phyloP scores from a whole-genome alignment of 345 rosid species.

The Boechera divaricarpa region DNA sequence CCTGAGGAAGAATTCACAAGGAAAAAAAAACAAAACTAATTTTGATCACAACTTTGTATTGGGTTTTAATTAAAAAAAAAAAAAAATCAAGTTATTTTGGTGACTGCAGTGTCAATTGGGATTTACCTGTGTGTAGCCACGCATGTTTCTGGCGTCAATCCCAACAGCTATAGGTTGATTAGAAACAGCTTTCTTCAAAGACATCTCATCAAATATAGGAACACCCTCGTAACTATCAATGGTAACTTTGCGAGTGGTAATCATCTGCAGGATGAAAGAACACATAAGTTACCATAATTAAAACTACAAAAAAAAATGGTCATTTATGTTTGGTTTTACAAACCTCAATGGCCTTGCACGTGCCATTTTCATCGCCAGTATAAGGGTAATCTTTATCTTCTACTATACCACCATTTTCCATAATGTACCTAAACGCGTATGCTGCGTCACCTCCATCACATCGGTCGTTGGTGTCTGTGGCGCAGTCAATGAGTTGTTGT shows the following conservation, averaged over 20 bases:
- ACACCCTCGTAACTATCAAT: slow-evolving; percentile 70
- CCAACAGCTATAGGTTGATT: slow-evolving; percentile 68
- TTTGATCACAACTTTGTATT: background rate
- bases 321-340: slow-evolving; percentile 5
- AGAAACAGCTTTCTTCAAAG: slow-evolving; percentile 66
- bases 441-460: slow-evolving; percentile 67
- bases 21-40: background rate
- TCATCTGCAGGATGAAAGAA: slow-evolving; percentile 46
- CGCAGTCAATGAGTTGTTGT: slow-evolving; percentile 77
- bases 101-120: background rate
- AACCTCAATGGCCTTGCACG: slow-evolving; percentile 61
- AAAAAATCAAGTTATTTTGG: background rate
- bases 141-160: background rate
- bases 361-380: slow-evolving; percentile 41
- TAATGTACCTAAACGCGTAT: slow-evolving; percentile 64
- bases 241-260: slow-evolving; percentile 59
- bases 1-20: slow-evolving; percentile 15
- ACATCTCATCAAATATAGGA: slow-evolving; percentile 58
- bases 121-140: slow-evolving; percentile 52
- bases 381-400: slow-evolving; percentile 64
- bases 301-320: background rate
- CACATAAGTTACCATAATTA: background rate
- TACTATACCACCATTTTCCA: slow-evolving; percentile 62
- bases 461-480: slow-evolving; percentile 47
- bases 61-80: background rate